Conservation (phyloP, 208 protist species). For the Trypanosoma mega region DNA sequence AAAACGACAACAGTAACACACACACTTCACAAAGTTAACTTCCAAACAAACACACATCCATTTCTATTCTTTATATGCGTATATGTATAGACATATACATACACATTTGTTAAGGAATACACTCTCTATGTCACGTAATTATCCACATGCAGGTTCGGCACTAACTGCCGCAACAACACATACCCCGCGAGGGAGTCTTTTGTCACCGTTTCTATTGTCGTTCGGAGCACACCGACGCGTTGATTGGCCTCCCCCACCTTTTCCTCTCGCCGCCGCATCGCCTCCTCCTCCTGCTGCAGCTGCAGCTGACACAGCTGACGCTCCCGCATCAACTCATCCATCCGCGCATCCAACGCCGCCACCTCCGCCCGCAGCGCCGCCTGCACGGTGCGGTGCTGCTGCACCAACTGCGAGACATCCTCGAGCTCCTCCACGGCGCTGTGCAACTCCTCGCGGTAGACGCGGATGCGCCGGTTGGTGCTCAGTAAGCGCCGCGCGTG, state of each 20-base stretch:
- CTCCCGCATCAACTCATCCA: slow-evolving; percentile 59
- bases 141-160: slow-evolving; percentile 76
- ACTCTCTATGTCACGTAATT: slow-evolving; percentile 55
- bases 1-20: too few relatives aligned
- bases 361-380: slow-evolving; percentile 49
- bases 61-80: too few relatives aligned
- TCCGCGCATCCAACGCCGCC: slow-evolving; percentile 55
- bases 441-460: slow-evolving; percentile 78
- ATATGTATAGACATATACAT: too few relatives aligned
- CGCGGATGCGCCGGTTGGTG: slow-evolving; percentile 66
- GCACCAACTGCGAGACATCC: slow-evolving; percentile 48
- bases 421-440: slow-evolving; percentile 63
- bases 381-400: slow-evolving; percentile 46
- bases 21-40: too few relatives aligned
- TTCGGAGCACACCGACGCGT: slow-evolving; percentile 50
- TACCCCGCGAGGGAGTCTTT: slow-evolving; percentile 49
- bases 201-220: slow-evolving; percentile 67
- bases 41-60: too few relatives aligned
- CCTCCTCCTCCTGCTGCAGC: slow-evolving; percentile 41
- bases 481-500: slow-evolving; percentile 79
- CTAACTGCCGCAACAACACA: slow-evolving; percentile 64
- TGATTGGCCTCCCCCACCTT: slow-evolving; percentile 65
- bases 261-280: slow-evolving; percentile 23
- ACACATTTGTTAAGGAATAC: too few relatives aligned
- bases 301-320: slow-evolving; percentile 65